Base-by-base conservation (phyloP, 2,329 filamentous ascomycete species). In the Cladorrhinum sp. region DNA sequence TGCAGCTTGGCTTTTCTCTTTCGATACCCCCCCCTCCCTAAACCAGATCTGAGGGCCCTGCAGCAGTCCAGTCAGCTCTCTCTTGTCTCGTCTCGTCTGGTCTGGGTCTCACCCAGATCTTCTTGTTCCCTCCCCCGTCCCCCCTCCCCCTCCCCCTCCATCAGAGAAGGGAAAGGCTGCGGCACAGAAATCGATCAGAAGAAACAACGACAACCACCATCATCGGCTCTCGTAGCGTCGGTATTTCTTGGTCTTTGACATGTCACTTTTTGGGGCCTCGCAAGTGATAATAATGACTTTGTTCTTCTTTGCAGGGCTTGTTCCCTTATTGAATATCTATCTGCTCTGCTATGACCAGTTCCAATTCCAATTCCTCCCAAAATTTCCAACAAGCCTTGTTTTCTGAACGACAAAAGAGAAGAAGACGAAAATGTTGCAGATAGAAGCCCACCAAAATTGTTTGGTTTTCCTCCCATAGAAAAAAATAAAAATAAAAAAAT, bases 401-500 rank as follows among this genome's bases (percentile, higher is more conserved):
- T 20, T 54, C n/a, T n/a, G n/a, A n/a, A n/a, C n/a, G 20, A 54
- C 24, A 54, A 20, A 36, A 23, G 20, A 39, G 39, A 55, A 55
- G 39, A 55, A 55, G 28, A 46, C 23, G 28, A 55, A n/a, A 55
- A 55, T 24, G 53, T 49, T 18, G 21, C 54, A 23, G 36, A 28
- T 10, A 39, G 4, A 26, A 56, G 33, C 18, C 26, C 36, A 42
- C 10, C 28, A 26, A 21, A 9, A 28, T 9, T 42, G 23, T 36
- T 14, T 18, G 2, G 10, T 26, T 42, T 39, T 24, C 49, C 23
- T 36, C 39, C 23, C 33, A 18, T n/a, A 39, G 14, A 42, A 26
- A 24, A 52, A 50, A 48, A 46, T 46, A n/a, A n/a, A n/a, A n/a
- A n/a, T n/a, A 48, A 59, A 54, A 16, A 24, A 52, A 20, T 50